Conservation (phyloP, 2,329 filamentous ascomycete genomes). For the Aureobasidium sp. region DNA sequence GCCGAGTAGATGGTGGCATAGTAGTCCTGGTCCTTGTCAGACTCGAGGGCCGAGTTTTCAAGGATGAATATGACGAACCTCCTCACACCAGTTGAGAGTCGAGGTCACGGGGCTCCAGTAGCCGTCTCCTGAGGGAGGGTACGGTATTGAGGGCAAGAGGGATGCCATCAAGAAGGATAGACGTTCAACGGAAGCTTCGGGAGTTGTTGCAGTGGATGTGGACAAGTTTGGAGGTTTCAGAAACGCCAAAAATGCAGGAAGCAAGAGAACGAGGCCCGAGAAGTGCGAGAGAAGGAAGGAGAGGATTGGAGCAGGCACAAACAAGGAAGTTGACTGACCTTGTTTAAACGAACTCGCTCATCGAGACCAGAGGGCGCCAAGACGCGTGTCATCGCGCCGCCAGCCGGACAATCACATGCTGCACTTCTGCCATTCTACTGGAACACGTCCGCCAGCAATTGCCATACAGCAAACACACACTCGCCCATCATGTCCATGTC, state of each 20-base stretch:
- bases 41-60: background rate
- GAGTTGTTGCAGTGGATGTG: background rate
- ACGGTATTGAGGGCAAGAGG: conserved; percentile 40
- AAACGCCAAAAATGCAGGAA: background rate
- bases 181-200: background rate
- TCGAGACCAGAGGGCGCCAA: conserved; percentile 3
- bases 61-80: conserved; percentile 41
- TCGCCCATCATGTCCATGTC: conserved; percentile 55
- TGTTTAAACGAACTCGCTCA: background rate
- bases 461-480: background rate
- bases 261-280: background rate
- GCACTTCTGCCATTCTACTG: background rate
- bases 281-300: background rate
- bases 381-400: conserved; percentile 4
- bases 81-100: conserved; percentile 75
- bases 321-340: background rate
- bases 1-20: conserved; percentile 69
- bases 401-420: conserved; percentile 12
- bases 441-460: background rate
- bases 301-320: background rate
- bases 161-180: conserved; percentile 24
- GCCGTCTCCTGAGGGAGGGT: conserved; percentile 48
- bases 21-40: conserved; percentile 52
- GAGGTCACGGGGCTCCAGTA: conserved; percentile 66
- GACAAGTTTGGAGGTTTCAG: background rate